Conservation (phyloP, 192 early-diverging fungal species). For the Rhizophagus sp. region DNA sequence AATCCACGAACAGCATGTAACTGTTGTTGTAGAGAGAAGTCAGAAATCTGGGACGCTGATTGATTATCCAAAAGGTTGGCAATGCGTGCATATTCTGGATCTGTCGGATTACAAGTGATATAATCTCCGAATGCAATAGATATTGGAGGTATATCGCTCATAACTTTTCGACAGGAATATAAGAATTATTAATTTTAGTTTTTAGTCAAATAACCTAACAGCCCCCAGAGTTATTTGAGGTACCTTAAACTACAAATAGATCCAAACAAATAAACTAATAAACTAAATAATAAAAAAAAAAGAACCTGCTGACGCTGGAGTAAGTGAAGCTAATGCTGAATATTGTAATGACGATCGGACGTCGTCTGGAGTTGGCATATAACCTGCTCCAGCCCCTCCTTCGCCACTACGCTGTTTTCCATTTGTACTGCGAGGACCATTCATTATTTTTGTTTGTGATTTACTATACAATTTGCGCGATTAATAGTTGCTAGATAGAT, state of each 20-base stretch:
- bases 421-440: not conserved
- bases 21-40: slow-evolving; percentile 22
- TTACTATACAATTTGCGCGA: not conserved
- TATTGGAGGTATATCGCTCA: slow-evolving; percentile 21
- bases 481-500: not conserved
- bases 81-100: slow-evolving; percentile 24
- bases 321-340: slow-evolving; percentile 16
- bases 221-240: not conserved
- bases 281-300: not conserved
- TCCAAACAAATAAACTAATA: not conserved
- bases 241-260: not conserved
- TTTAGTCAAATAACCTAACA: not conserved
- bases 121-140: slow-evolving; percentile 24
- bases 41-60: not conserved
- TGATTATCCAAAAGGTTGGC: slow-evolving; percentile 5
- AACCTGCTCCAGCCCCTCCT: not conserved
- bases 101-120: slow-evolving; percentile 16
- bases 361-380: not conserved
- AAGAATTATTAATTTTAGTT: not conserved
- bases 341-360: slow-evolving; percentile 22
- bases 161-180: not conserved
- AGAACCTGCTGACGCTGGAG: slow-evolving; percentile 27
- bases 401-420: not conserved
- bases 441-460: slow-evolving; percentile 3
- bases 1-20: slow-evolving; percentile 13